phyloP scores from a whole-genome alignment of 495 filamentous ascomycete genomes.

The Cryomyces minteri region DNA sequence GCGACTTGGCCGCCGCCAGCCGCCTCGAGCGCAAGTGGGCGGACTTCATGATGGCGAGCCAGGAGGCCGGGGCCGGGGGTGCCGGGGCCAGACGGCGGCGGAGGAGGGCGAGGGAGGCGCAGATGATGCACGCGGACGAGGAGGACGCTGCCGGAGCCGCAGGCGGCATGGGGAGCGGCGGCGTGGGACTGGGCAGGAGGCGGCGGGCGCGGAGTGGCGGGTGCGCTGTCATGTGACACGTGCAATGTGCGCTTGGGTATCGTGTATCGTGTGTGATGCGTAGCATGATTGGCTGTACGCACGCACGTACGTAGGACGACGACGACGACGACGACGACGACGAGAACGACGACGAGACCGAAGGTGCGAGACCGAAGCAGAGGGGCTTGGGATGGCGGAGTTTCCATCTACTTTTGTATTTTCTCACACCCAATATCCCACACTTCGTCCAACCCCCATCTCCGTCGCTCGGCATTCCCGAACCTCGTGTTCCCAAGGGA shows the following conservation, averaged over 20 bases:
- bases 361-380: too few relatives aligned
- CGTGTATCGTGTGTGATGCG: not conserved
- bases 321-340: too few relatives aligned
- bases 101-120: conserved; percentile 58
- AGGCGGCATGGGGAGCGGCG: conserved; percentile 16
- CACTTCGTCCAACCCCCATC: too few relatives aligned
- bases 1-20: conserved; percentile 49
- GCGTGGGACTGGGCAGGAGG: conserved; percentile 21
- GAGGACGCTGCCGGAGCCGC: too few relatives aligned
- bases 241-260: not conserved
- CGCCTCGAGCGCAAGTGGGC: conserved; percentile 81
- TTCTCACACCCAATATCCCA: too few relatives aligned
- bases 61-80: conserved; percentile 56
- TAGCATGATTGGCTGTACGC: too few relatives aligned
- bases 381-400: too few relatives aligned
- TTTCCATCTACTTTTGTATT: too few relatives aligned
- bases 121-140: conserved; percentile 56
- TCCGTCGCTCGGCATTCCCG: too few relatives aligned
- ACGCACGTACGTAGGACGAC: too few relatives aligned
- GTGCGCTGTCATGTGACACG: conserved; percentile 35
- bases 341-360: too few relatives aligned
- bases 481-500: too few relatives aligned
- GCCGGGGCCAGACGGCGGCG: conserved; percentile 46
- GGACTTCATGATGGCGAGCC: conserved; percentile 78
- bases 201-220: conserved; percentile 36